A percentile compares a stretch with the other conserved stretches of the same genome.
Evolutionary conservation across 345 rosid genomes (phyloP).

Genomic region (Salix purpurea): DNA sequence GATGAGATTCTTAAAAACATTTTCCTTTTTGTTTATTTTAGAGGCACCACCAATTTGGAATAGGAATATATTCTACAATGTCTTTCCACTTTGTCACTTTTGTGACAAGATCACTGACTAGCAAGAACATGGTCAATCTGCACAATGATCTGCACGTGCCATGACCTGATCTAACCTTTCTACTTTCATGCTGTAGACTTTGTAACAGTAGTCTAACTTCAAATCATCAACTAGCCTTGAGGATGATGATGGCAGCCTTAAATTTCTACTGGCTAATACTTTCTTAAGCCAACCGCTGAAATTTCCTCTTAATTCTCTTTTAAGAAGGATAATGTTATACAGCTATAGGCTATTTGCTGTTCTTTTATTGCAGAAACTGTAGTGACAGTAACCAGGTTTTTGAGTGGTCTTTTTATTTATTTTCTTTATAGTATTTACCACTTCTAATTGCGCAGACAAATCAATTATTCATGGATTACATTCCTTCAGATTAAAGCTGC

Average conservation of each 20-base stretch:
- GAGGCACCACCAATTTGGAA: constrained; percentile 55
- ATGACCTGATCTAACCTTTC: constrained; percentile 18
- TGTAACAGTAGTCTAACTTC: constrained; percentile 22
- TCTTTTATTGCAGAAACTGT: not conserved
- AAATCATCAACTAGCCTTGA: constrained; percentile 4
- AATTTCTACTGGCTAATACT: not conserved
- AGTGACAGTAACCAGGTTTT: no score
- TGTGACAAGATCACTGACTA: constrained; percentile 26
- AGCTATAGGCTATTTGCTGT: no score
- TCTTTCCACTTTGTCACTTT: constrained; percentile 29
- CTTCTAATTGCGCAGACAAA: no score
- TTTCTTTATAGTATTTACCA: no score
- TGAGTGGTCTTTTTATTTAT: no score
- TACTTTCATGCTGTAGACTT: constrained; percentile 20
- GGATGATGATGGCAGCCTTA: not conserved
- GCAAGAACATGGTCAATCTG: constrained; percentile 30
- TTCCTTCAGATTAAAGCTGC: not conserved
- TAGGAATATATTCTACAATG: constrained; percentile 41
- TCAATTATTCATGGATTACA: not conserved
- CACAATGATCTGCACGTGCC: constrained; percentile 38
- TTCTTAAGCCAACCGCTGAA: not conserved
- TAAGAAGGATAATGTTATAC: no score
- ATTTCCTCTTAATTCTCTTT: no score
- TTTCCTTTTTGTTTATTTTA: constrained; percentile 20
- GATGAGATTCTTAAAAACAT: constrained; percentile 53